Conservation (phyloP, 805 yeast genomes). For the Vanderwaltozyma tropicalis region DNA sequence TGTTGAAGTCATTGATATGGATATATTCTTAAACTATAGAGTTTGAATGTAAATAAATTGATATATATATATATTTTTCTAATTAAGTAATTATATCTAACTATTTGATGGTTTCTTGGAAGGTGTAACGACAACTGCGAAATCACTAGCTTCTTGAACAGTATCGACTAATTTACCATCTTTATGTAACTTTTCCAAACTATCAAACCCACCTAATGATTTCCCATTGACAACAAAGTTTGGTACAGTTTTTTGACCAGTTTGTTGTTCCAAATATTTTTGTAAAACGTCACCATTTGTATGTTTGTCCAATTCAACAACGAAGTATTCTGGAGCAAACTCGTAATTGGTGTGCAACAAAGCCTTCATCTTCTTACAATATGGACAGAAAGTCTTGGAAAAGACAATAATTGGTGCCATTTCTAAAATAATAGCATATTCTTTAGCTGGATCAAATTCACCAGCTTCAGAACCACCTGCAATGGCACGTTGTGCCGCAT, state of each 20-base stretch:
- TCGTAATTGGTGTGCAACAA: constrained; percentile 48
- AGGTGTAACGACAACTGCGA: constrained; percentile 9
- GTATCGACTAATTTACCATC: constrained; percentile 41
- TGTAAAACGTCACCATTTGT: constrained; percentile 68
- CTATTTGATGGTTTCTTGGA: constrained; percentile 14
- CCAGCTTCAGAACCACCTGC: constrained; percentile 9
- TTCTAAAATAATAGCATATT: constrained; percentile 45
- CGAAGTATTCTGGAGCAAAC: constrained; percentile 58
- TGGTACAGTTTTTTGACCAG: constrained; percentile 86
- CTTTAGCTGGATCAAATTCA: constrained; percentile 41
- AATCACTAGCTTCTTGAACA: constrained; percentile 32
- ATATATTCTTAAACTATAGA: too few species aligned
- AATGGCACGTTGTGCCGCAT: constrained; percentile 4
- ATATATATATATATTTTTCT: neutral
- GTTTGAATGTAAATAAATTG: neutral
- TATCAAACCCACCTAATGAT: constrained; percentile 86
- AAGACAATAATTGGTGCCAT: constrained; percentile 58
- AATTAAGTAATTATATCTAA: constrained; percentile 1
- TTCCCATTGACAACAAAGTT: constrained; percentile 66
- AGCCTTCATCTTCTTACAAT: constrained; percentile 58
- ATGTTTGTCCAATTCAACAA: constrained; percentile 79
- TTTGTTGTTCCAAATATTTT: constrained; percentile 49
- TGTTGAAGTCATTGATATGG: neutral
- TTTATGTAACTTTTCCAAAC: constrained; percentile 52
- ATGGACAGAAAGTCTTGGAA: constrained; percentile 57